Conservation (phyloP, 2,329 filamentous ascomycete species). For the Apiospora hydei region DNA sequence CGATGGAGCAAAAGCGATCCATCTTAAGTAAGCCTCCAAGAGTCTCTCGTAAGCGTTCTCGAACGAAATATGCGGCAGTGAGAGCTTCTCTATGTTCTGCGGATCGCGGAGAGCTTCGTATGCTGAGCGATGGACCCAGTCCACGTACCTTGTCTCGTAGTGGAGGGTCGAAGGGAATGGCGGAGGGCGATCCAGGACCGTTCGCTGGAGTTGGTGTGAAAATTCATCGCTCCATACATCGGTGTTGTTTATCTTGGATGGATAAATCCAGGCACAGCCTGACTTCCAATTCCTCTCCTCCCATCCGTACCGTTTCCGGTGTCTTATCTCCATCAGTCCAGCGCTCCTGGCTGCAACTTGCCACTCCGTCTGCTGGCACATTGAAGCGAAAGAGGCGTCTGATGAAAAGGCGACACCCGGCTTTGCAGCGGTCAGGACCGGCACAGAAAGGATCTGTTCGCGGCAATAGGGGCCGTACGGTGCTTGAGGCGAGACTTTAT, state of each 20-base stretch:
- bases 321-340: not conserved
- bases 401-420: not conserved
- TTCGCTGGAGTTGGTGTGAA: not conserved
- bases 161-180: not conserved
- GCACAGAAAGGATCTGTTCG: not conserved
- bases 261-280: not conserved
- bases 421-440: not conserved
- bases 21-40: not conserved
- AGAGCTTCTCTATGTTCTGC: not conserved
- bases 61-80: not conserved
- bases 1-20: not conserved
- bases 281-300: not conserved
- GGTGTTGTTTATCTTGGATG: not conserved
- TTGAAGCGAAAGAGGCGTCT: not conserved
- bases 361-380: not conserved
- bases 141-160: not conserved
- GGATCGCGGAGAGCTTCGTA: not conserved
- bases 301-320: not conserved
- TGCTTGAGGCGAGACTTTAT: not conserved
- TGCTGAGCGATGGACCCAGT: slow-evolving; percentile 1
- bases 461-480: not conserved
- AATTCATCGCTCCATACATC: not conserved
- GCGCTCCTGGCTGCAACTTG: not conserved
- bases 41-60: not conserved
- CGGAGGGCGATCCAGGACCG: not conserved